These are phyloP conservation scores for Colletotrichum euphorbiae DNA, from an alignment of 2,329 filamentous ascomycete genomes.

Conservation along the genomic window DNA sequence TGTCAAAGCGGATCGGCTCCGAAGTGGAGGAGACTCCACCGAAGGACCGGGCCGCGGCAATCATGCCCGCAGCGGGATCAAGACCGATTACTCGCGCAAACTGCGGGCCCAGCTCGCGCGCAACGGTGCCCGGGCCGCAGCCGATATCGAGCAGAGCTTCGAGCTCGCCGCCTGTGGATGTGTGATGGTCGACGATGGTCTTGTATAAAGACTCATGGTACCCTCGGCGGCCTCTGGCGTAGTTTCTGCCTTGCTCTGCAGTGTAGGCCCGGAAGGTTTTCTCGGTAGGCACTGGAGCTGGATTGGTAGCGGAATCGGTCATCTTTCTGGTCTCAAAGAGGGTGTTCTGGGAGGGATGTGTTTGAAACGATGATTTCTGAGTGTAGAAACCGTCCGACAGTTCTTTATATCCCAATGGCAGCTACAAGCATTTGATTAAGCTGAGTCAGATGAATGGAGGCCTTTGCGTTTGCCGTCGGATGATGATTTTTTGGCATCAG, in stretches of 20 bases:
- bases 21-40: constrained; percentile 46
- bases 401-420: constrained; percentile 17
- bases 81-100: constrained; percentile 62
- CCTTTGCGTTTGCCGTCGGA: not conserved
- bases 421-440: constrained; percentile 4
- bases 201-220: constrained; percentile 62
- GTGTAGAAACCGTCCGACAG: not conserved
- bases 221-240: constrained; percentile 54
- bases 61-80: constrained; percentile 66
- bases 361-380: too few relatives aligned
- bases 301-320: constrained; percentile 13
- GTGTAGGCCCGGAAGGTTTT: constrained; percentile 60
- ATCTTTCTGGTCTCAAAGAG: not conserved
- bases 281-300: constrained; percentile 20
- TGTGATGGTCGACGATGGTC: constrained; percentile 59
- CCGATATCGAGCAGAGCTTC: constrained; percentile 64
- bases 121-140: constrained; percentile 66
- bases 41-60: constrained; percentile 56
- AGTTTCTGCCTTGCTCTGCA: constrained; percentile 55
- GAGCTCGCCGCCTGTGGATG: constrained; percentile 56
- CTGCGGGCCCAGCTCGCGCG: constrained; percentile 56
- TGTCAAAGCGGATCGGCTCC: constrained; percentile 53
- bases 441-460: constrained; percentile 2
- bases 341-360: not conserved
- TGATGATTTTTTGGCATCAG: not conserved